Evolutionary conservation across 495 filamentous ascomycete genomes (phyloP).

Genomic region (Penicillium cinerascens): DNA sequence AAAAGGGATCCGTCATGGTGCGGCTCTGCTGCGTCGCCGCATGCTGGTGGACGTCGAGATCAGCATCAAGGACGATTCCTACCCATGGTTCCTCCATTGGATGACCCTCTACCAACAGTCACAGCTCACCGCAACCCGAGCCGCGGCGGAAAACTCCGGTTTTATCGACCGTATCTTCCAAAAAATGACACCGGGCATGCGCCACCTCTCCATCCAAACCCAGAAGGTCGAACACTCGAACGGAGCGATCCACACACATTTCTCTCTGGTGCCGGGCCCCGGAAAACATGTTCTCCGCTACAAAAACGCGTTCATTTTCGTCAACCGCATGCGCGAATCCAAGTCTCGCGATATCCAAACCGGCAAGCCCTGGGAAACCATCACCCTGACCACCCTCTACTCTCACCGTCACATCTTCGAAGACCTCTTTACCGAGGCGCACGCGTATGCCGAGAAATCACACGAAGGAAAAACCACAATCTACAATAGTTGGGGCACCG

Average conservation of each 20-base stretch:
- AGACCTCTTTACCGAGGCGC: slow-evolving; percentile 80
- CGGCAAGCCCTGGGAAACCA: slow-evolving; percentile 88
- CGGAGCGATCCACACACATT: slow-evolving; percentile 70
- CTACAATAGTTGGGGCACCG: slow-evolving; percentile 75
- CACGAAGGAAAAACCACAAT: slow-evolving; percentile 94
- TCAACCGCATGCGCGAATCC: slow-evolving; percentile 77
- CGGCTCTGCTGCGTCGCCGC: slow-evolving; percentile 69
- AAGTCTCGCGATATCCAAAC: slow-evolving; percentile 66
- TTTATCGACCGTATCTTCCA: slow-evolving; percentile 51
- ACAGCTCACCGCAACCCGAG: slow-evolving; percentile 41
- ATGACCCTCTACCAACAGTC: slow-evolving; percentile 75
- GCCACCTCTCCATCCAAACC: slow-evolving; percentile 68
- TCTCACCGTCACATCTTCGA: slow-evolving; percentile 80
- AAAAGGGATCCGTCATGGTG: slow-evolving; percentile 63
- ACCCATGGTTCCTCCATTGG: slow-evolving; percentile 92
- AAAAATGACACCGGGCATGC: slow-evolving; percentile 59
- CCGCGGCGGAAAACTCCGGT: slow-evolving; percentile 37
- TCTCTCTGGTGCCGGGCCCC: slow-evolving; percentile 84
- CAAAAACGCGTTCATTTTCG: slow-evolving; percentile 76
- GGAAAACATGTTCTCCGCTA: slow-evolving; percentile 85
- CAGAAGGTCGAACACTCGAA: slow-evolving; percentile 55
- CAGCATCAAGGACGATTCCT: slow-evolving; percentile 85
- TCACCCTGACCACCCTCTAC: slow-evolving; percentile 90
- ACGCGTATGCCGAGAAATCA: slow-evolving; percentile 66
- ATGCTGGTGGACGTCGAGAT: slow-evolving; percentile 96